Evolutionary conservation across 805 yeast species (phyloP), one percentile per base, ranked within the genome.

Genomic region (Yarrowia divulgata): DNA sequence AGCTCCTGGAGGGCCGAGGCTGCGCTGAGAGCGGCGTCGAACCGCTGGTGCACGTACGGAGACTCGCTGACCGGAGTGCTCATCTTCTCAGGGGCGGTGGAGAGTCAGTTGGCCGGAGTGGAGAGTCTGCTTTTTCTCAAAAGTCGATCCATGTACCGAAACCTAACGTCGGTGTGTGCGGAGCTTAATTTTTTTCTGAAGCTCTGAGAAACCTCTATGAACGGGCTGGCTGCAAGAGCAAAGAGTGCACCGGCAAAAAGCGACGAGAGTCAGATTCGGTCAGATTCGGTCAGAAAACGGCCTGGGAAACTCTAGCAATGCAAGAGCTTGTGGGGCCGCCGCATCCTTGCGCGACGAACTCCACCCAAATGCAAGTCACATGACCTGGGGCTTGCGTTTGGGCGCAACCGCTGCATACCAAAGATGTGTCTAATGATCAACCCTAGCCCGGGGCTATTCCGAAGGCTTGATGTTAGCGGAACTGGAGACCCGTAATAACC

Each of bases 111-210:
- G 39, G 66, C 42, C 52, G 42, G 23, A 14, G n/a, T 60, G 3
- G 8, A 34, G 52, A 34, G 42, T 60, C 66, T 60, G 50, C 50
- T 60, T 60, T 60, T 60, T 40, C 48, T 57, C 48, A 40, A 57
- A 60, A 60, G 66, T 60, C 66, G 66, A 60, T 60, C 66, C 66
- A 60, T 60, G 66, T 35, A 60, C 66, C 52, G 66, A 60, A 60
- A 60, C 66, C 18, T 57, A 34, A 35, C 34, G 13, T 34, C 29
- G 29, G 37, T 19, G 29, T 9, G 35, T 8, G 16, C 29, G 10
- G 32, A 57, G 49, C 40, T 42, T 42, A 42, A 19, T 57, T 42
- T 29, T 19, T 57, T 40, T 57, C 32, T 23, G 9, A 32, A 16
- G 39, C 10, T 16, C 16, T 32, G 40, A 39, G 16, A 49, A 23